A percentile compares a stretch with the other conserved stretches of the same genome.
Evolutionary conservation across 108 stramenopile genomes (phyloP).

Genomic region (Pseudonitzschia pungens): DNA sequence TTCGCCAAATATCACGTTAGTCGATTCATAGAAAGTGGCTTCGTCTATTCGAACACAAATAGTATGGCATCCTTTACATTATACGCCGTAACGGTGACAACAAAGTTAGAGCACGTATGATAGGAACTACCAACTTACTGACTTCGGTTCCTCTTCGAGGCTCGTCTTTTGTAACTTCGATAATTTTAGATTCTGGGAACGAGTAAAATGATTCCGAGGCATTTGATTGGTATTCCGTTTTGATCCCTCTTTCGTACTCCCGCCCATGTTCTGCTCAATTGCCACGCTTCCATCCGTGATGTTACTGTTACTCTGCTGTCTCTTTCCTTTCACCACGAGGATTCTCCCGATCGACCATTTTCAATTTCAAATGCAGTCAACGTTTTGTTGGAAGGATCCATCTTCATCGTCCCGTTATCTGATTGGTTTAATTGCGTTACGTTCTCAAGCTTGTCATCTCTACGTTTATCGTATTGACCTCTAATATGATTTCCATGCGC

Average conservation of each 20-base stretch:
- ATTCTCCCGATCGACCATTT: not conserved
- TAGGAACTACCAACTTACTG: not conserved
- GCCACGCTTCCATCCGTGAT: not conserved
- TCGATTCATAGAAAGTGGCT: not conserved
- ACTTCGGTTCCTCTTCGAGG: not conserved
- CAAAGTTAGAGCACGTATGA: not conserved
- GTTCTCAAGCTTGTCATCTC: not conserved
- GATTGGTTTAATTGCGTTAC: not conserved
- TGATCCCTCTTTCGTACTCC: not conserved
- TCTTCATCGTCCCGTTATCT: not conserved
- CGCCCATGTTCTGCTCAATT: not conserved
- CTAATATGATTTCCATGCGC: too few relatives aligned
- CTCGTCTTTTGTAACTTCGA: not conserved
- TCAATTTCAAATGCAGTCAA: not conserved
- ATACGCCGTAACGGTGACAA: not conserved
- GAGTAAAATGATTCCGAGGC: slow-evolving; percentile 12
- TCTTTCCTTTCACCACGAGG: not conserved
- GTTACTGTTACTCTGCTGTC: not conserved
- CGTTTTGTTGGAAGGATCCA: not conserved
- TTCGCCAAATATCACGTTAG: not conserved
- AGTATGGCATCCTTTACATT: not conserved
- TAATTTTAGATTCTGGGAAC: slow-evolving; percentile 1
- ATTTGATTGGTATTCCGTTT: not conserved
- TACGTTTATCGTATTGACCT: too few relatives aligned
- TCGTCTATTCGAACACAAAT: not conserved